These are phyloP conservation scores for Penicillium simplicissimum DNA, from an alignment of 495 filamentous ascomycete species.

Conservation along the genomic window DNA sequence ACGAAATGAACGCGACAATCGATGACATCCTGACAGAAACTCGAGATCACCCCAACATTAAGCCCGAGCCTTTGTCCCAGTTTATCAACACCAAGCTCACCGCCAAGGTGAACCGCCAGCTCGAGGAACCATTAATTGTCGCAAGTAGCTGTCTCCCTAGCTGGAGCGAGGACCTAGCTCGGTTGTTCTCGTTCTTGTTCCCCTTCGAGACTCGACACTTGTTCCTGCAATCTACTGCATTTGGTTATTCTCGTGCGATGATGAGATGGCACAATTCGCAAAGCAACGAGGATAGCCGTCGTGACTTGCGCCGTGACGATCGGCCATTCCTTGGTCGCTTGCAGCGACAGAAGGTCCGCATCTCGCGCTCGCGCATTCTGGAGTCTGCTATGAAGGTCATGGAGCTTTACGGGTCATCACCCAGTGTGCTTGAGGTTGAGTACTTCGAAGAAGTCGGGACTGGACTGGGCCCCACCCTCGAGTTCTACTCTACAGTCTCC, in stretches of 20 bases:
- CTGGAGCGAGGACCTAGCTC: slow-evolving; percentile 97
- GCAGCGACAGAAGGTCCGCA: slow-evolving; percentile 96
- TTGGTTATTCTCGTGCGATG: slow-evolving; percentile 98
- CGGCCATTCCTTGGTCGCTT: slow-evolving; percentile 89
- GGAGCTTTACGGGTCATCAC: slow-evolving; percentile 95
- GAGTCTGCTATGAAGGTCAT: slow-evolving; percentile 99
- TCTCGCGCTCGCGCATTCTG: slow-evolving; percentile 86
- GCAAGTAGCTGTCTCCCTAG: slow-evolving; percentile 94
- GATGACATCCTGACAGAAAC: slow-evolving; percentile 95
- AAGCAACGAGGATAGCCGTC: slow-evolving; percentile 71
- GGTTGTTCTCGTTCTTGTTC: slow-evolving; percentile 97
- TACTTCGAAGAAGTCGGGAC: slow-evolving; percentile 99
- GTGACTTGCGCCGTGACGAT: slow-evolving; percentile 83
- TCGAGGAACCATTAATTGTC: slow-evolving; percentile 98
- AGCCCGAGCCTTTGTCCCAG: slow-evolving; percentile 84
- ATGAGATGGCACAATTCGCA: slow-evolving; percentile 94
- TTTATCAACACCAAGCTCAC: slow-evolving; percentile 99
- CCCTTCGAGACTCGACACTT: slow-evolving; percentile 97
- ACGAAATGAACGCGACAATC: slow-evolving; percentile 91
- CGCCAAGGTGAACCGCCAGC: slow-evolving; percentile 95
- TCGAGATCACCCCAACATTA: slow-evolving; percentile 67
- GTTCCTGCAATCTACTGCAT: slow-evolving; percentile 96
- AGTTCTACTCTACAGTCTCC: slow-evolving; percentile 98
- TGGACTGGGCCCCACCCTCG: slow-evolving; percentile 91
- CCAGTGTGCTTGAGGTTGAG: slow-evolving; percentile 94